These are phyloP conservation scores for Coemansia sp. DNA, from an alignment of 192 early-diverging fungal species.

Conservation along the genomic window DNA sequence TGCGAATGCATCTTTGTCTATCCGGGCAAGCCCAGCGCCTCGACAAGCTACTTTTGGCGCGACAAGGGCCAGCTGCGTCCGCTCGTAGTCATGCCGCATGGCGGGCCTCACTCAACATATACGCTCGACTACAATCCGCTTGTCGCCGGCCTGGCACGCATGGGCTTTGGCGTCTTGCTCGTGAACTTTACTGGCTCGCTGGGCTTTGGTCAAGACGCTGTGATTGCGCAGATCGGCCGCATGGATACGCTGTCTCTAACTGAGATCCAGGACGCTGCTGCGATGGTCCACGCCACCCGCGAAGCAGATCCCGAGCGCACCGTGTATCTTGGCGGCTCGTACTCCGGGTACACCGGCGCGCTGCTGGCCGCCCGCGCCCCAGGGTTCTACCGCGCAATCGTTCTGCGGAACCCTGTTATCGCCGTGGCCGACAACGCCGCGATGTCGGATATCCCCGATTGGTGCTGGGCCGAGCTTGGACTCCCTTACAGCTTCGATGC, in stretches of 20 bases:
- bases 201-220: slow-evolving; percentile 71
- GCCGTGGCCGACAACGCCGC: slow-evolving; percentile 59
- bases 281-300: slow-evolving; percentile 31
- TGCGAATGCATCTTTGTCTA: slow-evolving; percentile 38
- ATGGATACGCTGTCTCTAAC: slow-evolving; percentile 66
- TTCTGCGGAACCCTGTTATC: slow-evolving; percentile 74
- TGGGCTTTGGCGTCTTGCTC: slow-evolving; percentile 64
- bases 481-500: slow-evolving; percentile 55
- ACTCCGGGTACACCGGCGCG: slow-evolving; percentile 66
- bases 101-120: slow-evolving; percentile 66
- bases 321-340: slow-evolving; percentile 67
- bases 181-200: slow-evolving; percentile 79
- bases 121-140: slow-evolving; percentile 55
- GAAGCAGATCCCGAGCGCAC: slow-evolving; percentile 54
- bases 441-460: slow-evolving; percentile 69
- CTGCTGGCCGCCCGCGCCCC: slow-evolving; percentile 56
- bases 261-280: slow-evolving; percentile 57
- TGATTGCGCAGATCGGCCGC: slow-evolving; percentile 61
- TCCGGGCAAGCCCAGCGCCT: slow-evolving; percentile 13
- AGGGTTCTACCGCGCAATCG: slow-evolving; percentile 61
- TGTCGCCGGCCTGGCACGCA: slow-evolving; percentile 49
- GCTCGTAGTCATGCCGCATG: slow-evolving; percentile 73
- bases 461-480: slow-evolving; percentile 70
- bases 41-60: slow-evolving; percentile 33
- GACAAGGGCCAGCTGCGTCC: slow-evolving; percentile 33